phyloP scores from a whole-genome alignment of 2,329 filamentous ascomycete species.

The Alternaria angustiovoidea region DNA sequence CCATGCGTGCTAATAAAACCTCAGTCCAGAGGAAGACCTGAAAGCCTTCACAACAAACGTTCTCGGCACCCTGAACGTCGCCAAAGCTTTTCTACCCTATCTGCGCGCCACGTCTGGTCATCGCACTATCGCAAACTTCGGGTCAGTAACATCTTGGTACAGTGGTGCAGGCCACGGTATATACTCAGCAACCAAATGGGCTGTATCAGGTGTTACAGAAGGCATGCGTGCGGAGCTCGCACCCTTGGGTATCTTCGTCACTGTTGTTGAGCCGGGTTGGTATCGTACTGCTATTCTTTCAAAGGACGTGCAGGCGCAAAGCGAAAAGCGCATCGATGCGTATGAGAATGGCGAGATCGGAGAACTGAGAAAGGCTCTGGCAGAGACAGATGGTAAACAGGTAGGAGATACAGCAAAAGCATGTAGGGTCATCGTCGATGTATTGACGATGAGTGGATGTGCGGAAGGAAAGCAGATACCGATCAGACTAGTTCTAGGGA shows the following conservation, averaged over 20 bases:
- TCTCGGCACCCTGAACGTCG: constrained; percentile 60
- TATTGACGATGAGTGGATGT: constrained; percentile 61
- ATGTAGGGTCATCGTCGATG: constrained; percentile 61
- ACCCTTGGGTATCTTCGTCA: constrained; percentile 55
- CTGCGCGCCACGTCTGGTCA: constrained; percentile 56
- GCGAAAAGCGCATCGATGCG: constrained; percentile 29
- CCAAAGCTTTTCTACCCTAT: constrained; percentile 58
- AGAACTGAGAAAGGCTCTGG: constrained; percentile 43
- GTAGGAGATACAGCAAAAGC: constrained; percentile 65
- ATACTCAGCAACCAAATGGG: constrained; percentile 59
- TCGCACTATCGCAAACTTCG: constrained; percentile 57
- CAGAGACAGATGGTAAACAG: constrained; percentile 58
- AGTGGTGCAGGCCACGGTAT: constrained; percentile 52
- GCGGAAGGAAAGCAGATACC: constrained; percentile 62
- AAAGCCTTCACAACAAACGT: constrained; percentile 63
- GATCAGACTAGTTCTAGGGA: constrained; percentile 62
- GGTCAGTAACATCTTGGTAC: constrained; percentile 55
- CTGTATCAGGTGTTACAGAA: constrained; percentile 51
- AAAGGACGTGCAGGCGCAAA: constrained; percentile 26
- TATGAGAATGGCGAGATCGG: constrained; percentile 50
- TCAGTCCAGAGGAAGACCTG: constrained; percentile 52
- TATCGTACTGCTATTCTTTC: constrained; percentile 61
- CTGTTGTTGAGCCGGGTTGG: constrained; percentile 60
- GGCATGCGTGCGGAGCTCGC: constrained; percentile 54
- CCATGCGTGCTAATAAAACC: neutral